Percentiles rank a stretch among this genome's conserved stretches.
Conservation (phyloP, 1,284 basidiomycete species). For the Ganoderma lingzhi region DNA sequence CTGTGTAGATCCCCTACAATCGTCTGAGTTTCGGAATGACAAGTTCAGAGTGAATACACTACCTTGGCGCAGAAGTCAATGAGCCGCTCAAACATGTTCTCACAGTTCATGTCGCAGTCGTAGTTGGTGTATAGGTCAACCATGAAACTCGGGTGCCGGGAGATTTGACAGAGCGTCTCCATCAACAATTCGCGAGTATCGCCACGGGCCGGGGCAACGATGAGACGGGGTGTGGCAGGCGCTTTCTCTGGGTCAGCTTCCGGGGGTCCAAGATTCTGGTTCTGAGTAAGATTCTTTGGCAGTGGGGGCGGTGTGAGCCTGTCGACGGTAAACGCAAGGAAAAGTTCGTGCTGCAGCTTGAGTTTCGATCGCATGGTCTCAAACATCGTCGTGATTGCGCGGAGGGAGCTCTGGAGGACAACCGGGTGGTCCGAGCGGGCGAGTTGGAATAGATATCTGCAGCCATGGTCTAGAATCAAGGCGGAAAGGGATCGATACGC, state of each 20-base stretch:
- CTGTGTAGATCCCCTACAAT: constrained; percentile 78
- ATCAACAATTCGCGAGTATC: constrained; percentile 92
- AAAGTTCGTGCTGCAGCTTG: constrained; percentile 97
- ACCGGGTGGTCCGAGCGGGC: constrained; percentile 88
- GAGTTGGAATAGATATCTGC: constrained; percentile 96
- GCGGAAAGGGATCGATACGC: constrained; percentile 77
- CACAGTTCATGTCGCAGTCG: constrained; percentile 96
- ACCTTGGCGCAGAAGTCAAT: constrained; percentile 91
- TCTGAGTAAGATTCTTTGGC: constrained; percentile 21
- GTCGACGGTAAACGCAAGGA: constrained; percentile 93
- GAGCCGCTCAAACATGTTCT: constrained; percentile 95
- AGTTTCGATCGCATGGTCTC: constrained; percentile 88
- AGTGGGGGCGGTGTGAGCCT: constrained; percentile 73
- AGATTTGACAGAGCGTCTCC: constrained; percentile 87
- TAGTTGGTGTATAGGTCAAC: constrained; percentile 97
- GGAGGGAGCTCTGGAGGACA: constrained; percentile 83
- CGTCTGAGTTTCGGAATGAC: not conserved
- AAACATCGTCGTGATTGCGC: constrained; percentile 89
- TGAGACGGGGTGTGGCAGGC: constrained; percentile 60
- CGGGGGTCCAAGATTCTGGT: constrained; percentile 48
- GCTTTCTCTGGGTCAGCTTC: constrained; percentile 59
- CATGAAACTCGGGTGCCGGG: constrained; percentile 88
- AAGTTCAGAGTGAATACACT: constrained; percentile 10
- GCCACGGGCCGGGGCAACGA: constrained; percentile 82
- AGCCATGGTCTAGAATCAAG: constrained; percentile 88